These are phyloP conservation scores for Gelatoporia subvermispora DNA, from an alignment of 768 basidiomycete species.

Conservation along the genomic window DNA sequence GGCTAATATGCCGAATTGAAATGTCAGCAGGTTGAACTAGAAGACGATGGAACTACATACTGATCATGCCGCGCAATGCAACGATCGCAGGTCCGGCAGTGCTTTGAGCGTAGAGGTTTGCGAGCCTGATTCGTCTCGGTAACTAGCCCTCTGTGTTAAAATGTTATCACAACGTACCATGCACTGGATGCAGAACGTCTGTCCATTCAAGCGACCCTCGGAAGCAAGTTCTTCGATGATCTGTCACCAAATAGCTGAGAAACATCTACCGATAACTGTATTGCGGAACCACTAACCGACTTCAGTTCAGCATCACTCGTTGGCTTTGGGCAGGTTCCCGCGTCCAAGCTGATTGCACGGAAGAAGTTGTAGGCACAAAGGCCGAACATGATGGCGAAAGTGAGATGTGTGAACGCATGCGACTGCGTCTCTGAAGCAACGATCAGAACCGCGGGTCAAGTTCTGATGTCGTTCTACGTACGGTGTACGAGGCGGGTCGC, in stretches of 20 bases:
- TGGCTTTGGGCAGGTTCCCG: slow-evolving; percentile 82
- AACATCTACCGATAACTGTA: background rate
- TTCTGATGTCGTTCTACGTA: slow-evolving; percentile 29
- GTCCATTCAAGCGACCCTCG: slow-evolving; percentile 85
- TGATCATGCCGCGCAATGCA: slow-evolving; percentile 92
- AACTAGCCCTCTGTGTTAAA: background rate
- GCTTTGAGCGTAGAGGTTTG: slow-evolving; percentile 91
- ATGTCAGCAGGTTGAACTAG: slow-evolving; percentile 2
- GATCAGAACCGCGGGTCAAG: background rate
- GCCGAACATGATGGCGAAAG: slow-evolving; percentile 64
- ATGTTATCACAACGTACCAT: slow-evolving; percentile 51
- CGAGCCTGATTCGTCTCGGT: slow-evolving; percentile 46
- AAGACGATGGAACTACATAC: slow-evolving; percentile 41
- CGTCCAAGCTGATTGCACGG: slow-evolving; percentile 82
- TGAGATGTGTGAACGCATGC: slow-evolving; percentile 70
- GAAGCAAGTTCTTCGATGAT: slow-evolving; percentile 89
- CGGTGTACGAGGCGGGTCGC: slow-evolving; percentile 68
- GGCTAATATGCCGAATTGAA: slow-evolving; percentile 46
- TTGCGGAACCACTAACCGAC: slow-evolving; percentile 49
- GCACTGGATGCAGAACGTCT: slow-evolving; percentile 94
- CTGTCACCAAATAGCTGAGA: slow-evolving; percentile 32
- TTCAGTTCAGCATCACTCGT: slow-evolving; percentile 81
- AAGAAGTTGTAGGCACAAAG: slow-evolving; percentile 89
- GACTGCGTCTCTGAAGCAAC: slow-evolving; percentile 61
- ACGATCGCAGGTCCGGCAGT: slow-evolving; percentile 87